Evolutionary conservation across 2,329 filamentous ascomycete genomes (phyloP).

Genomic region (Talaromyces albobiverticillius): DNA sequence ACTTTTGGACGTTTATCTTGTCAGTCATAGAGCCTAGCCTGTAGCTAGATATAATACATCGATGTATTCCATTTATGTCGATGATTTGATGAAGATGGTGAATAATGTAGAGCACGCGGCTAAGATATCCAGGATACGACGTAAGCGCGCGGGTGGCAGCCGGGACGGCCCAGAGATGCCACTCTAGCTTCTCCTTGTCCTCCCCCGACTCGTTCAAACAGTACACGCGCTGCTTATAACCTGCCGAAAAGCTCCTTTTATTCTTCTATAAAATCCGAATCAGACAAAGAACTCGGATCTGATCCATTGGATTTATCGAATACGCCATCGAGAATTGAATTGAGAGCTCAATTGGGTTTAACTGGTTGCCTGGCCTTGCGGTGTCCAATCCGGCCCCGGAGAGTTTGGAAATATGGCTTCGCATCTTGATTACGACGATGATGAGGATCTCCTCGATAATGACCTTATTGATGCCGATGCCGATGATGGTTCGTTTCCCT

Average conservation of each 20-base stretch:
- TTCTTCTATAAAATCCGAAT: neutral
- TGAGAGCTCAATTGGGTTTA: neutral
- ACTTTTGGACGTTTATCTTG: no score
- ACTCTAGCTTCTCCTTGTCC: conserved; percentile 37
- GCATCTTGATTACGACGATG: conserved; percentile 56
- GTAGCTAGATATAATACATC: no score
- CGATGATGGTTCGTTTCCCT: conserved; percentile 61
- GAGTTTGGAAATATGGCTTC: no score
- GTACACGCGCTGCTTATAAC: no score
- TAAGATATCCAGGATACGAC: conserved; percentile 1
- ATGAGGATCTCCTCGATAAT: conserved; percentile 62
- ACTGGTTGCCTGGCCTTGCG: conserved; percentile 6
- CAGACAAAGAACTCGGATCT: neutral
- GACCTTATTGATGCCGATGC: conserved; percentile 67
- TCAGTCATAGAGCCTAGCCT: no score
- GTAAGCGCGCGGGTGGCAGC: conserved; percentile 6
- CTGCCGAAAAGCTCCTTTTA: no score
- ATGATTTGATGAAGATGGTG: no score
- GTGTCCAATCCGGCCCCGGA: no score
- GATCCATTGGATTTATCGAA: neutral
- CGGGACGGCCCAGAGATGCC: conserved; percentile 22
- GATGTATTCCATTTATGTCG: no score
- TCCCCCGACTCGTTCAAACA: no score
- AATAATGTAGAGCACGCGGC: neutral
- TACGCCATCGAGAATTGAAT: neutral